These are phyloP conservation scores for Tolypocladium sp. DNA, from an alignment of 2,329 filamentous ascomycete genomes.

Conservation along the genomic window DNA sequence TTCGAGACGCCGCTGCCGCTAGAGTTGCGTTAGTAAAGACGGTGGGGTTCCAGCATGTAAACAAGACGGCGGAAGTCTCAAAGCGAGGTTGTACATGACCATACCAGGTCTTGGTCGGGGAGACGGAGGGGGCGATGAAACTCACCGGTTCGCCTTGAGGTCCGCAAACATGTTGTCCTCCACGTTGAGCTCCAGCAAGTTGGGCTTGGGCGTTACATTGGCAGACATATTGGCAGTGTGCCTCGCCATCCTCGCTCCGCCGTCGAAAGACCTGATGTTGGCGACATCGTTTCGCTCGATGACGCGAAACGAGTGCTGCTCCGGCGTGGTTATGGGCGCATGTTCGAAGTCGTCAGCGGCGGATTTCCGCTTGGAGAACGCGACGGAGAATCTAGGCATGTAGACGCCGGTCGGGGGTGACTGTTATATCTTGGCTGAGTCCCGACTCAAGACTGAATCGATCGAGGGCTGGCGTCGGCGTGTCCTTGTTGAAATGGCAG, in stretches of 20 bases:
- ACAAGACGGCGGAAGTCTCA: background rate
- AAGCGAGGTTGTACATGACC: background rate
- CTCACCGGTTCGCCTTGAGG: constrained; percentile 46
- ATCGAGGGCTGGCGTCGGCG: background rate
- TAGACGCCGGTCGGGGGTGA: constrained; percentile 22
- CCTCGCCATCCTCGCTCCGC: constrained; percentile 33
- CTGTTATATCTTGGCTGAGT: background rate
- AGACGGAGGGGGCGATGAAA: constrained; percentile 7
- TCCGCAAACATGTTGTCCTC: constrained; percentile 53
- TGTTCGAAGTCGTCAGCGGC: constrained; percentile 46
- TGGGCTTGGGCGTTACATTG: constrained; percentile 27
- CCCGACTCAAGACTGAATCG: background rate
- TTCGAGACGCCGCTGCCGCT: constrained; percentile 53
- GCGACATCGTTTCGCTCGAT: constrained; percentile 42
- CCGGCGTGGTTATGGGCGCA: constrained; percentile 31
- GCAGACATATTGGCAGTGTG: constrained; percentile 22
- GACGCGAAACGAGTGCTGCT: constrained; percentile 48
- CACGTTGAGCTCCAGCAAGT: constrained; percentile 29
- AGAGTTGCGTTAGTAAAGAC: constrained; percentile 25
- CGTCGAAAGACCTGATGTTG: constrained; percentile 39
- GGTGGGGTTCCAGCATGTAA: background rate
- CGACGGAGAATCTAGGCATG: constrained; percentile 55
- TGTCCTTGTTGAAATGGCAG: background rate
- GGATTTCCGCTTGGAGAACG: constrained; percentile 51
- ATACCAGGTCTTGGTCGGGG: background rate